Conservation (phyloP, 129 eudicot genomes). For the Helianthus annuus region HanXRQr2.0-SUNRISE NC_035449.2:43751073-43751572, state of each 20-base stretch:
- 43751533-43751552: constrained; percentile 9
- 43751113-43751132: constrained; percentile 53
- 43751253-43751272: constrained; percentile 70
- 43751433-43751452: constrained; percentile 35
- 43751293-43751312: constrained; percentile 58
- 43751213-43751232: constrained; percentile 62
- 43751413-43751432: constrained; percentile 62
- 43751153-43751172: constrained; percentile 62
- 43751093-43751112: constrained; percentile 66
- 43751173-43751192: constrained; percentile 66
- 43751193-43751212: constrained; percentile 69
- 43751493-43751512: constrained; percentile 29
- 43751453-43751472: constrained; percentile 29
- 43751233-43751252: constrained; percentile 31
- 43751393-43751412: constrained; percentile 85
- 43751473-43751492: constrained; percentile 42
- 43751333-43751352: constrained; percentile 85
- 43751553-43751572: background rate
- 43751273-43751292: constrained; percentile 54
- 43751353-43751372: constrained; percentile 77
- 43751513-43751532: constrained; percentile 11
- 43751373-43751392: constrained; percentile 58
- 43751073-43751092: constrained; percentile 50
- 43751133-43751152: constrained; percentile 60
- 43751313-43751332: constrained; percentile 65